A percentile compares a stretch with the other conserved stretches of the same genome.
These are phyloP conservation scores for Penicillium odoratum DNA, from an alignment of 495 filamentous ascomycete genomes.

Conservation along the genomic window DNA sequence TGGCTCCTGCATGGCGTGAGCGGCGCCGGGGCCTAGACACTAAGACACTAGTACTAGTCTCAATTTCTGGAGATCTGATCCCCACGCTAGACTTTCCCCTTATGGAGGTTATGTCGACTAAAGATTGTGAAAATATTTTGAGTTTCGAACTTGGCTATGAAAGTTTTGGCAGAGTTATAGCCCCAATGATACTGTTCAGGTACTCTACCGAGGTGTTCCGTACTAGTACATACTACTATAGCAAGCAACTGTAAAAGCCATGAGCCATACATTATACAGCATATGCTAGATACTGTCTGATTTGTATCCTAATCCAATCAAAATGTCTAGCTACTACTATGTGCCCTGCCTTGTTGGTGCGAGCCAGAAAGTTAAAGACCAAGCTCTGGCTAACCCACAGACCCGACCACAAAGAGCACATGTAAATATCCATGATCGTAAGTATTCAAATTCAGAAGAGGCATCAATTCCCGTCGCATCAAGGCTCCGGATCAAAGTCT, in stretches of 20 bases:
- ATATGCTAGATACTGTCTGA: not conserved
- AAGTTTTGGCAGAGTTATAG: not conserved
- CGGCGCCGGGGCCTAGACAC: not conserved
- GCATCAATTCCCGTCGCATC: not conserved
- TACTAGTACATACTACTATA: no score
- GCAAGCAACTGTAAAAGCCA: not conserved
- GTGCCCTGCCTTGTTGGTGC: no score
- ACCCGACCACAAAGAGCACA: not conserved
- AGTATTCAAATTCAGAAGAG: not conserved
- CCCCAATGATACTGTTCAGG: not conserved
- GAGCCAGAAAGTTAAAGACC: no score
- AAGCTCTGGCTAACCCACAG: not conserved
- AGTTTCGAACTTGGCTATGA: not conserved
- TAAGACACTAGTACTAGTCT: constrained; percentile 3
- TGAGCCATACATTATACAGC: not conserved
- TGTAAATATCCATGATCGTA: not conserved
- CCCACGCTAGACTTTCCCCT: constrained; percentile 4
- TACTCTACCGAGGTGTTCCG: not conserved
- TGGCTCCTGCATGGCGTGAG: constrained; percentile 6
- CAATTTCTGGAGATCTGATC: constrained; percentile 1
- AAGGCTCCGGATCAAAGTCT: not conserved
- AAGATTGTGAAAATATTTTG: no score
- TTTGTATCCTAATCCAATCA: not conserved
- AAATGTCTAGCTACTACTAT: not conserved
- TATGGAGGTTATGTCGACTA: not conserved